phyloP scores from a whole-genome alignment of 2,329 filamentous ascomycete genomes.

The Lecanicillium sp. region DNA sequence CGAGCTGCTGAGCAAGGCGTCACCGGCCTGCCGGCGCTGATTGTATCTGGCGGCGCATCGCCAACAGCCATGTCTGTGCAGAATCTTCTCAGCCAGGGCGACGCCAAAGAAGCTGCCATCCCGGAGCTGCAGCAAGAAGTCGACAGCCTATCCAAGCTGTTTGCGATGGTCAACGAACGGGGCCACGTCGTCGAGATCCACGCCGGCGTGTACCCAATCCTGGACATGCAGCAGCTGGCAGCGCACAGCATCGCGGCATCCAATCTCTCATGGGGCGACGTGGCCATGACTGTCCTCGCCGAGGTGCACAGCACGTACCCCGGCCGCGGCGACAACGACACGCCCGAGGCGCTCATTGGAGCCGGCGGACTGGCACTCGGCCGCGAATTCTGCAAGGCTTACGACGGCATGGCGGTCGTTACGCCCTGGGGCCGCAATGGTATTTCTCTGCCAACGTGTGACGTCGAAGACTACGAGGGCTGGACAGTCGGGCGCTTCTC shows the following conservation, averaged over 20 bases:
- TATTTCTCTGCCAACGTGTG: slow-evolving; percentile 17
- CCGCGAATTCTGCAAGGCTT: slow-evolving; percentile 65
- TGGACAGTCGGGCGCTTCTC: slow-evolving; percentile 67
- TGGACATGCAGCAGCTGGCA: slow-evolving; percentile 74
- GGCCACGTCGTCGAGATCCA: slow-evolving; percentile 58
- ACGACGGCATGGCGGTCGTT: slow-evolving; percentile 64
- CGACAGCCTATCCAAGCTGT: slow-evolving; percentile 12
- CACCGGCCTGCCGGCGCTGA: slow-evolving; percentile 12
- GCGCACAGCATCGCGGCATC: slow-evolving; percentile 49
- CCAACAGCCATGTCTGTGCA: slow-evolving; percentile 49
- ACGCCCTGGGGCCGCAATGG: slow-evolving; percentile 44
- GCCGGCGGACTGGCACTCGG: slow-evolving; percentile 64
- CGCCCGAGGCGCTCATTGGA: slow-evolving; percentile 59
- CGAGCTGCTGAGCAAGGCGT: slow-evolving; percentile 12
- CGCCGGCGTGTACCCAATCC: slow-evolving; percentile 66
- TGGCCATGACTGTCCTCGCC: slow-evolving; percentile 62
- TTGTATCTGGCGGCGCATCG: slow-evolving; percentile 66
- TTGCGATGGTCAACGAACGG: slow-evolving; percentile 20
- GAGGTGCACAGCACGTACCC: slow-evolving; percentile 66
- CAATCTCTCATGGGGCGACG: slow-evolving; percentile 41
- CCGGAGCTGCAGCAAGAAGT: slow-evolving; percentile 14
- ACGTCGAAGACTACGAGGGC: slow-evolving; percentile 32
- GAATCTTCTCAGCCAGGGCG: slow-evolving; percentile 13
- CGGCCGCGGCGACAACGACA: slow-evolving; percentile 37
- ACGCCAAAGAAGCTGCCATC: slow-evolving; percentile 3